Evolutionary conservation across 2,329 filamentous ascomycete species (phyloP).

Genomic region (Diaporthe sp.): DNA sequence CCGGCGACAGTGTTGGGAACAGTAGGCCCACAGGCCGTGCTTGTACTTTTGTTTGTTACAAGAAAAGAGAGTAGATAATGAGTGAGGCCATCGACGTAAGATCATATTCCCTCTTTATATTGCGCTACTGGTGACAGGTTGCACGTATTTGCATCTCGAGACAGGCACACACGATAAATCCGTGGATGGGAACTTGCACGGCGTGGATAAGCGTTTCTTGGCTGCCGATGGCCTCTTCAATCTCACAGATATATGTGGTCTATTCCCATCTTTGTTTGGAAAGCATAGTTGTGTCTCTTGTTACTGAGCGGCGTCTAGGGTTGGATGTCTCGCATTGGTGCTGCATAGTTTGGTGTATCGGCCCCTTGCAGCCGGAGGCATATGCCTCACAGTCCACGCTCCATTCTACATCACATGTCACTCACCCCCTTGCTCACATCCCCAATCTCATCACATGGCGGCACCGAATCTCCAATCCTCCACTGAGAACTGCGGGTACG

Average conservation of each 20-base stretch:
- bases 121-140: neutral
- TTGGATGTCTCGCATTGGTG: no score
- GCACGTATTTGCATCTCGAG: no score
- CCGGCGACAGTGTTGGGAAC: neutral
- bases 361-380: fast-evolving
- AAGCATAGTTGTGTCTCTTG: no score
- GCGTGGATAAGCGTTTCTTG: no score
- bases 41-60: neutral
- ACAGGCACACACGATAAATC: no score
- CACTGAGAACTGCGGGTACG: neutral
- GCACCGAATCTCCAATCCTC: neutral
- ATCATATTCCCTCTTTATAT: neutral
- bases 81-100: neutral
- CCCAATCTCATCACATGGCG: neutral
- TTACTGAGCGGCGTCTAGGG: fast-evolving
- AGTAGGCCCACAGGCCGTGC: neutral
- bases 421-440: neutral
- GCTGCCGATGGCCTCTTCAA: no score
- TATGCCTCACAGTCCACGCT: no score
- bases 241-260: no score
- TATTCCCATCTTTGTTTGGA: no score
- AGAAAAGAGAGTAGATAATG: neutral
- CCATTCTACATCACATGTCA: neutral
- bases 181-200: no score
- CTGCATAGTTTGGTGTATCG: no score